phyloP scores from a whole-genome alignment of 192 early-diverging fungal genomes.

The Chytriomyces confervae region DNA sequence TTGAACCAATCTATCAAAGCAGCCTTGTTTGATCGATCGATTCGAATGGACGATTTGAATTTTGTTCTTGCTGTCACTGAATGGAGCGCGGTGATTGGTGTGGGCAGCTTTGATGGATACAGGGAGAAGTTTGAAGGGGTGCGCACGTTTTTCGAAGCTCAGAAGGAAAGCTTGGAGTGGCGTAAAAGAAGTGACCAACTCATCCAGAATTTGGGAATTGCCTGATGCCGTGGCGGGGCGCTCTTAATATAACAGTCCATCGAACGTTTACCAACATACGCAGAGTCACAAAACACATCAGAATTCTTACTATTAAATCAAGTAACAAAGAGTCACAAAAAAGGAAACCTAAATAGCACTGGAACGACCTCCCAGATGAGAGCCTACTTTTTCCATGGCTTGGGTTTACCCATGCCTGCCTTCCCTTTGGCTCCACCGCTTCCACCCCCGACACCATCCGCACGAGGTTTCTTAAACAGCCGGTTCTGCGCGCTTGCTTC shows the following conservation, averaged over 20 bases:
- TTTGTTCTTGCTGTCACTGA: constrained; percentile 90
- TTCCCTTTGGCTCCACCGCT: constrained; percentile 13
- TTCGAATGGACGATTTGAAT: constrained; percentile 70
- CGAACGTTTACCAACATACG: too few species aligned
- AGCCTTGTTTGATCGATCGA: constrained; percentile 74
- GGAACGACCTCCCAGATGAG: not conserved
- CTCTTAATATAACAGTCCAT: too few species aligned
- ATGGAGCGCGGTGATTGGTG: constrained; percentile 91
- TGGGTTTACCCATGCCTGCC: constrained; percentile 1
- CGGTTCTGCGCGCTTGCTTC: constrained; percentile 40
- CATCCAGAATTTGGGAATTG: not conserved
- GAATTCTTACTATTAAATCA: too few species aligned
- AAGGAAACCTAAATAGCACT: too few species aligned
- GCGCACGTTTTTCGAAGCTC: constrained; percentile 78
- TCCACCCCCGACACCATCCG: constrained; percentile 35
- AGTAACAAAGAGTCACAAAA: too few species aligned
- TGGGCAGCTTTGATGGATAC: constrained; percentile 85
- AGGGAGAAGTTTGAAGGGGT: constrained; percentile 81
- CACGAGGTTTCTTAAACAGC: constrained; percentile 37
- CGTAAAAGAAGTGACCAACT: not conserved
- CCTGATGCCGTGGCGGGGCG: not conserved
- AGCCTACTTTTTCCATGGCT: not conserved
- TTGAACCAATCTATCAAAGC: constrained; percentile 87
- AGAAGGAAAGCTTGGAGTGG: constrained; percentile 57
- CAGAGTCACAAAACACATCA: too few species aligned